Evolutionary conservation across 352 stramenopile species (phyloP).

Genomic region (Pythium utonaiense): DNA sequence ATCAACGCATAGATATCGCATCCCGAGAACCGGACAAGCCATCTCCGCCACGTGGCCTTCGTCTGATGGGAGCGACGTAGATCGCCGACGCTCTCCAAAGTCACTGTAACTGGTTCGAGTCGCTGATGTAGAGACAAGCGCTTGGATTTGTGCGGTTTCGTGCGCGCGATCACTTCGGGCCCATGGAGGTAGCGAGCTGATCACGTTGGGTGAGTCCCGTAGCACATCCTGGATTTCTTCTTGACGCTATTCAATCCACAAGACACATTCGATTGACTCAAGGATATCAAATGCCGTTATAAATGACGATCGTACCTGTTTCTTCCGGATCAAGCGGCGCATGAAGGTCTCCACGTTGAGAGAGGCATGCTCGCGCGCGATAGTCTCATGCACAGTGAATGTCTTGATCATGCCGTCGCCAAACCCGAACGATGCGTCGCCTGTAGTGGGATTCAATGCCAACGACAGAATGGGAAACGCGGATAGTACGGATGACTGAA

Average conservation of each 20-base stretch:
- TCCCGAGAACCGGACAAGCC: slow-evolving; percentile 38
- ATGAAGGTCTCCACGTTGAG: slow-evolving; percentile 52
- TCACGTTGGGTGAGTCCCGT: slow-evolving; percentile 52
- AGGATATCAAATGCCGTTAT: no score
- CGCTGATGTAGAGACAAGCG: slow-evolving; percentile 18
- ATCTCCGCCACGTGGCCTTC: slow-evolving; percentile 32
- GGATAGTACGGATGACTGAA: slow-evolving; percentile 75
- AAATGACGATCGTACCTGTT: slow-evolving; percentile 33
- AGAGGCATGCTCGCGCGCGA: slow-evolving; percentile 48
- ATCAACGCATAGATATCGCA: slow-evolving; percentile 48
- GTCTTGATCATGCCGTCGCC: slow-evolving; percentile 59
- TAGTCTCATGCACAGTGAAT: slow-evolving; percentile 48
- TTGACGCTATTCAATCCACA: slow-evolving; percentile 28
- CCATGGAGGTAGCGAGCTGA: slow-evolving; percentile 69
- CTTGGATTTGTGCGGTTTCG: slow-evolving; percentile 33
- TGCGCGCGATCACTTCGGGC: slow-evolving; percentile 44
- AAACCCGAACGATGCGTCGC: slow-evolving; percentile 68
- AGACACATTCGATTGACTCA: no score
- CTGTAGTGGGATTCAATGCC: slow-evolving; percentile 54
- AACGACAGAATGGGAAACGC: slow-evolving; percentile 71
- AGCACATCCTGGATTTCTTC: slow-evolving; percentile 40
- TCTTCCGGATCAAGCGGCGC: slow-evolving; percentile 27
- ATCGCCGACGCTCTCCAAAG: slow-evolving; percentile 14
- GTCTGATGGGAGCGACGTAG: background rate
- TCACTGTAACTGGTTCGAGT: slow-evolving; percentile 24